Base-by-base conservation (phyloP, 2,329 filamentous ascomycete genomes). In the Didymella sp. region DNA sequence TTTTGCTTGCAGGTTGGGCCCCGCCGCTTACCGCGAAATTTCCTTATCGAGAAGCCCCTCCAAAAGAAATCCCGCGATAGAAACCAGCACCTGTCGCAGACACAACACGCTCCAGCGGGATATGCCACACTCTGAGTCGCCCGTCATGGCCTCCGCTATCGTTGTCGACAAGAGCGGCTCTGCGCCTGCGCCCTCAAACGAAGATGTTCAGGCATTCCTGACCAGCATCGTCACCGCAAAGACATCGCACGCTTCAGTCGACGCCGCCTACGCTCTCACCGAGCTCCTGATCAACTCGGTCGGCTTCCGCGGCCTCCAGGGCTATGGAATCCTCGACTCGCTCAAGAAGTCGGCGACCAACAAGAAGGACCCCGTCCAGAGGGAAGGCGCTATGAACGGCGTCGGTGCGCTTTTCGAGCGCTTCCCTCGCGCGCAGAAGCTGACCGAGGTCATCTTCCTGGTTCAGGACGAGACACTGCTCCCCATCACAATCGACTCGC, bases 321-420 rank as follows among this genome's bases (percentile, higher is more conserved):
- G 79, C 56, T 89, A 89, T 77, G 84, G 84, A 63, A 77, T 90
- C 44, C 74, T 90, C 43, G 81, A 84, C 21, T 83, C 85, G 61
- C 82, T 89, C 69, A 85, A 85, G 72, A 90, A 96, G 83, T 91
- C 91, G 33, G 92, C 94, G 4, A 80, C 83, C 68, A 92, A 98
- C 80, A 99, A 98, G 87, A 99, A 99, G 84, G 93, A 88, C 77
- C 89, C 89, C 15, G 84, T 89, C 35, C 87, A 86, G 68, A 86
- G 94, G 69, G 95, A 99, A 80, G 92, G 92, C 72, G 90, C 93
- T 64, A 96, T 98, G 87, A 96, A 97, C 76, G 89, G 96, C 38
- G 84, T 98, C 22, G 95, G 96, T 55, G 94, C 96, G 51, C 82
- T 99, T 43, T 94, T 98, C 70, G 95, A 99, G 82, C 88, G 90